phyloP scores from a whole-genome alignment of 2,329 filamentous ascomycete genomes.

The Colletotrichum sp. region DNA sequence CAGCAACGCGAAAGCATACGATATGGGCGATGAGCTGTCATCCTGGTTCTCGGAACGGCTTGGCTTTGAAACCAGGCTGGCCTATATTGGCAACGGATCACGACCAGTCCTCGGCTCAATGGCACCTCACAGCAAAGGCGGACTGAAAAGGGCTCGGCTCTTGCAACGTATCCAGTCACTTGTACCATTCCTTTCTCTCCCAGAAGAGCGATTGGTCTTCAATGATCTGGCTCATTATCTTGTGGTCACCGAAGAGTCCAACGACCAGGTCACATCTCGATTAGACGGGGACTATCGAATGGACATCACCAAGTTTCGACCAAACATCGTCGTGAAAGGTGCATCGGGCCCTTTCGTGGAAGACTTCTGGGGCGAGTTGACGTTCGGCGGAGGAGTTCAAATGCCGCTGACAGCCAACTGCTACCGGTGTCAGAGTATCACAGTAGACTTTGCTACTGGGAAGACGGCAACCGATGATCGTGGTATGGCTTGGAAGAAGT shows the following conservation, averaged over 20 bases:
- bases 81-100: constrained; percentile 68
- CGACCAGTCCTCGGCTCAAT: constrained; percentile 68
- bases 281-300: not conserved
- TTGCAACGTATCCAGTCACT: constrained; percentile 29
- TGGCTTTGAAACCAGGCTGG: constrained; percentile 63
- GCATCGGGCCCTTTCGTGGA: not conserved
- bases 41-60: constrained; percentile 72
- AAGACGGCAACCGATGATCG: not conserved
- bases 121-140: constrained; percentile 26
- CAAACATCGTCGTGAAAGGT: constrained; percentile 1
- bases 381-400: not conserved
- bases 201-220: constrained; percentile 64
- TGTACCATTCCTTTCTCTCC: constrained; percentile 31
- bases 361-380: constrained; percentile 7
- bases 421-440: constrained; percentile 5
- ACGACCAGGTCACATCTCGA: constrained; percentile 53
- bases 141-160: not conserved
- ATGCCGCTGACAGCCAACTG: constrained; percentile 1
- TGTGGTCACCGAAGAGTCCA: constrained; percentile 71
- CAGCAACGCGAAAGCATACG: constrained; percentile 62
- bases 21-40: constrained; percentile 66
- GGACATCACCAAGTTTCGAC: not conserved
- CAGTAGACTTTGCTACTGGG: not conserved
- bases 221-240: constrained; percentile 79
- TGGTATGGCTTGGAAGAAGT: constrained; percentile 1